phyloP scores from a whole-genome alignment of 345 rosid species.

The Noccaea caerulescens region DNA sequence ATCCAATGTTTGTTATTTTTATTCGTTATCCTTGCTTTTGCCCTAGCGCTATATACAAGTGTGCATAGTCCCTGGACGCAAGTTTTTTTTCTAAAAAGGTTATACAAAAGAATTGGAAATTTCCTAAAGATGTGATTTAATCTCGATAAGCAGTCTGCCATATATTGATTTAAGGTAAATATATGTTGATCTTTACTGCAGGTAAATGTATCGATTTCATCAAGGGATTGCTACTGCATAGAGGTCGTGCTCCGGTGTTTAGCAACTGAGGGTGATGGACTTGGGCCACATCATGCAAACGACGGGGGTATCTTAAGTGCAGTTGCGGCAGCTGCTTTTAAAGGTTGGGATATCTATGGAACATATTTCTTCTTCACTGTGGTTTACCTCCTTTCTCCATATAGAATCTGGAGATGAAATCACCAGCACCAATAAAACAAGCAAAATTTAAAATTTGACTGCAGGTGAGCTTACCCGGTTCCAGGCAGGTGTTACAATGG shows the following conservation, averaged over 20 bases:
- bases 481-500: slow-evolving; percentile 89
- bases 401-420: slow-evolving; percentile 16
- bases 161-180: background rate
- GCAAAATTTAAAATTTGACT: slow-evolving; percentile 22
- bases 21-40: background rate
- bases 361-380: slow-evolving; percentile 30
- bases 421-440: slow-evolving; percentile 7
- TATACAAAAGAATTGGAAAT: slow-evolving; percentile 5
- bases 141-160: slow-evolving; percentile 14
- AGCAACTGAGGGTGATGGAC: slow-evolving; percentile 91
- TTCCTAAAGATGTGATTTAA: slow-evolving; percentile 8
- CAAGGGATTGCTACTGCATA: slow-evolving; percentile 74
- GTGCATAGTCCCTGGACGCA: background rate
- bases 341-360: slow-evolving; percentile 56
- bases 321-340: slow-evolving; percentile 90
- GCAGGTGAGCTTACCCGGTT: slow-evolving; percentile 94
- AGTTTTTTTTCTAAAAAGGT: slow-evolving; percentile 24
- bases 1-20: background rate
- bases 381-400: slow-evolving; percentile 24
- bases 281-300: slow-evolving; percentile 59
- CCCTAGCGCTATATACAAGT: slow-evolving; percentile 5
- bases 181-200: slow-evolving; percentile 43
- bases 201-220: slow-evolving; percentile 80
- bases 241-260: slow-evolving; percentile 87
- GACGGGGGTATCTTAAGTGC: slow-evolving; percentile 88